Conservation (phyloP, 1,284 basidiomycete genomes). For the Sphaerobolus stellatus region DNA sequence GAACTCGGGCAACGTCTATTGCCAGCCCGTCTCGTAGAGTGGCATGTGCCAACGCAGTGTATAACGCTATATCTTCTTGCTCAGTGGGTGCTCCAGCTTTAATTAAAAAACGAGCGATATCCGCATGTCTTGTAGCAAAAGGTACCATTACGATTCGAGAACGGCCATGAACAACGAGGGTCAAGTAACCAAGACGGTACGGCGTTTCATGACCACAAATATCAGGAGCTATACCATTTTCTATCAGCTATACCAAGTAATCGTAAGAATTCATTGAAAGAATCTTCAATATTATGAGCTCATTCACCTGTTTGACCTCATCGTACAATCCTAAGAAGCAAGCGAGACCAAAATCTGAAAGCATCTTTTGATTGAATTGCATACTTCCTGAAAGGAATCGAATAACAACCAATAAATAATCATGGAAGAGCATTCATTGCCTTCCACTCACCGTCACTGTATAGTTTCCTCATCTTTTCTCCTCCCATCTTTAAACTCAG, state of each 20-base stretch:
- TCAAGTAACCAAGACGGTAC: constrained; percentile 47
- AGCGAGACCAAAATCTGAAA: constrained; percentile 38
- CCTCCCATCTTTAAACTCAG: constrained; percentile 33
- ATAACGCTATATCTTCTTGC: constrained; percentile 46
- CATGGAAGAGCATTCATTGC: constrained; percentile 7
- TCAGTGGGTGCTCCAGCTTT: constrained; percentile 42
- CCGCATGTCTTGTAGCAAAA: constrained; percentile 30
- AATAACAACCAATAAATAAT: not conserved
- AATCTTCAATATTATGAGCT: constrained; percentile 14
- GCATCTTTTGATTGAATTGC: constrained; percentile 26
- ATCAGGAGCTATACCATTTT: constrained; percentile 40
- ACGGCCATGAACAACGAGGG: constrained; percentile 43
- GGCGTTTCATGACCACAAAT: constrained; percentile 45
- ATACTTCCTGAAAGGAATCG: constrained; percentile 22
- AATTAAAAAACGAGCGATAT: constrained; percentile 43
- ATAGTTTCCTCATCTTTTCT: constrained; percentile 38
- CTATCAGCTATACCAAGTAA: constrained; percentile 33
- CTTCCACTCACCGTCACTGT: constrained; percentile 38
- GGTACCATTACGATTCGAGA: constrained; percentile 32
- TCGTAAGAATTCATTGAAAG: not conserved
- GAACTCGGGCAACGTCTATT: constrained; percentile 33
- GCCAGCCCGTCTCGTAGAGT: constrained; percentile 32
- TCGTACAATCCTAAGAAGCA: constrained; percentile 38
- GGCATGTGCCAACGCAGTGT: constrained; percentile 50
- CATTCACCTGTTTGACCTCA: constrained; percentile 34